These are phyloP conservation scores for Spergularia azorica DNA, from an alignment of 179 eudicot genomes.

Conservation along the genomic window DNA sequence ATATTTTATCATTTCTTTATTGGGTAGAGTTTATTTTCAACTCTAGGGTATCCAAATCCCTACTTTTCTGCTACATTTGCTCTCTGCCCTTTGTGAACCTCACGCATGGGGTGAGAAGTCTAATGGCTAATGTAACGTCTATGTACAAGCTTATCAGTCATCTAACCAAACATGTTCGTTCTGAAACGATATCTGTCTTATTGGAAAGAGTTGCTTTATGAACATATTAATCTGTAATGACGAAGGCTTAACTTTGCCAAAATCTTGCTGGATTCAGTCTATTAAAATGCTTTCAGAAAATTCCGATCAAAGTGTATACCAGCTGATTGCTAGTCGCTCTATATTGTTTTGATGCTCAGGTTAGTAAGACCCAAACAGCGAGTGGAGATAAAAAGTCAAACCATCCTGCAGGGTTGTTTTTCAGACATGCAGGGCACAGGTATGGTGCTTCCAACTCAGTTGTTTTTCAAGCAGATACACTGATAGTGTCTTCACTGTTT, in stretches of 20 bases:
- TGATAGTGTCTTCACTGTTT: neutral
- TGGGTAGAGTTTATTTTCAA: too few relatives aligned
- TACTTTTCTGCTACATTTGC: too few relatives aligned
- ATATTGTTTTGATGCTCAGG: slow-evolving; percentile 27
- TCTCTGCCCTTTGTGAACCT: neutral
- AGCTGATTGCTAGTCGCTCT: slow-evolving; percentile 1
- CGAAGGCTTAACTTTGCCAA: neutral
- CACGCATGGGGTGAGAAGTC: neutral
- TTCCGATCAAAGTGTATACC: neutral
- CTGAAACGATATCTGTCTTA: neutral
- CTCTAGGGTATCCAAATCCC: too few relatives aligned
- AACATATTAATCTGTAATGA: too few relatives aligned
- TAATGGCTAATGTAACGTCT: neutral
- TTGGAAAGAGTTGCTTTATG: too few relatives aligned
- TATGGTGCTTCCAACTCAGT: slow-evolving; percentile 19
- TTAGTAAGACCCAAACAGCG: slow-evolving; percentile 30
- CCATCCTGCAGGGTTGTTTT: slow-evolving; percentile 46
- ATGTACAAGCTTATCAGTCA: neutral
- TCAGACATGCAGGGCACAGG: slow-evolving; percentile 53
- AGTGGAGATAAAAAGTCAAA: slow-evolving; percentile 29
- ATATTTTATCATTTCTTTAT: too few relatives aligned
- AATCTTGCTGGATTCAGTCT: neutral
- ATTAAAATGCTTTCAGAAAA: neutral
- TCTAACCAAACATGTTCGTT: neutral
- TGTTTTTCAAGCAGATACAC: neutral